Evolutionary conservation across 148 eudicot species (phyloP).

Genomic region (Hydrangea macrophylla): DNA sequence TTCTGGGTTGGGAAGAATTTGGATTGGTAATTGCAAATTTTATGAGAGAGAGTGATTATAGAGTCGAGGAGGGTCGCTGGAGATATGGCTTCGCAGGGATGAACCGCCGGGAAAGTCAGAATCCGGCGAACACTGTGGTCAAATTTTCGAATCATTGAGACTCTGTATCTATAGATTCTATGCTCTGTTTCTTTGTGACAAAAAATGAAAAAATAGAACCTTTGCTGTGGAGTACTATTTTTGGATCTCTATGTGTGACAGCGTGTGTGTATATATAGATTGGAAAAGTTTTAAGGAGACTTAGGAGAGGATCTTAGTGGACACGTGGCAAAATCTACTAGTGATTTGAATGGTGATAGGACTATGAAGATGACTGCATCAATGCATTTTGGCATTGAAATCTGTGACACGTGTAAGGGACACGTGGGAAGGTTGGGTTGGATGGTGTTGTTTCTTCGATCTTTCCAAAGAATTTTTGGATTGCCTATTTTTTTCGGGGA

Average conservation of each 20-base stretch:
- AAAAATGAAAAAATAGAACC: not conserved
- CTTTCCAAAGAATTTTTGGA: not conserved
- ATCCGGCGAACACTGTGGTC: slow-evolving; percentile 64
- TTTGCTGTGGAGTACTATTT: too few relatives aligned
- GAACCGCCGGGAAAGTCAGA: slow-evolving; percentile 60
- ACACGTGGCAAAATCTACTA: slow-evolving; percentile 29
- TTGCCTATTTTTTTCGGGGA: too few relatives aligned
- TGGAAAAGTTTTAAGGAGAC: not conserved
- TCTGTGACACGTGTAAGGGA: slow-evolving; percentile 19
- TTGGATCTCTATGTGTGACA: not conserved
- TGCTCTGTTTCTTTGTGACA: slow-evolving; percentile 2
- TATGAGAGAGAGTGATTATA: slow-evolving; percentile 37
- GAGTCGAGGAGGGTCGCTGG: slow-evolving; percentile 53
- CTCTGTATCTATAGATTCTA: too few relatives aligned
- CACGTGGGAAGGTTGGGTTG: slow-evolving; percentile 17
- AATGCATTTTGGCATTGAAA: not conserved
- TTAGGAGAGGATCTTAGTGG: slow-evolving; percentile 13
- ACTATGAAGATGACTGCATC: not conserved
- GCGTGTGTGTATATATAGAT: slow-evolving; percentile 11
- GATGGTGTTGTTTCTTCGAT: slow-evolving; percentile 7
- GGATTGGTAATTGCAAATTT: slow-evolving; percentile 32
- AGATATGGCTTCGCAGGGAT: slow-evolving; percentile 63
- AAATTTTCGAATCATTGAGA: slow-evolving; percentile 47
- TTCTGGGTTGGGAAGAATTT: slow-evolving; percentile 44
- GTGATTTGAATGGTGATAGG: not conserved